Evolutionary conservation across 306 rosid species (phyloP).

Genomic region (Sophora flavescens): DNA sequence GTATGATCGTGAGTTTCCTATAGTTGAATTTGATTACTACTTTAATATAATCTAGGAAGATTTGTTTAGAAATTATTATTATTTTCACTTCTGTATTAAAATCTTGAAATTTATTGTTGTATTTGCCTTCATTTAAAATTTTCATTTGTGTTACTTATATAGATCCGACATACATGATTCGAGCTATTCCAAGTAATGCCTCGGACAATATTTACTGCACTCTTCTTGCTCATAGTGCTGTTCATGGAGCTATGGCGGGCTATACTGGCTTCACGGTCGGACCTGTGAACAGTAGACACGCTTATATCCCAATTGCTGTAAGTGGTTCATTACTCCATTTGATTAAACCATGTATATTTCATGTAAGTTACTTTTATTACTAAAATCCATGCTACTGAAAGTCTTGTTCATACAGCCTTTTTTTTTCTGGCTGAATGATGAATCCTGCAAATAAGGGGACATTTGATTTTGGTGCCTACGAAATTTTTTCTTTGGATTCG

Average conservation of each 20-base stretch:
- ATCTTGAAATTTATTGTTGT: neutral
- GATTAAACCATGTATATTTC: conserved; percentile 20
- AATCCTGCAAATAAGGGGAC: too few species aligned
- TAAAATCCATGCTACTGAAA: neutral
- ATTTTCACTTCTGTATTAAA: conserved; percentile 8
- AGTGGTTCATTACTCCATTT: conserved; percentile 49
- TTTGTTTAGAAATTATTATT: neutral
- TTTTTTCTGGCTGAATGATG: too few species aligned
- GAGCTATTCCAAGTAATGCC: conserved; percentile 98
- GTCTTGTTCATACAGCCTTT: conserved; percentile 18
- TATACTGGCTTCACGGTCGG: conserved; percentile 91
- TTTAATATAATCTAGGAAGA: neutral
- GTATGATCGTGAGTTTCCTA: conserved; percentile 50
- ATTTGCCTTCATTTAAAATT: neutral
- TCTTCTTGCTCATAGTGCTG: conserved; percentile 95
- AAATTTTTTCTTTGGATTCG: too few species aligned
- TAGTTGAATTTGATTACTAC: conserved; percentile 20
- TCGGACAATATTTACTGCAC: conserved; percentile 95
- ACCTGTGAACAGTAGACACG: conserved; percentile 87
- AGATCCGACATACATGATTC: conserved; percentile 99
- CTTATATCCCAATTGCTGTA: conserved; percentile 91
- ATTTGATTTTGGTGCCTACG: too few species aligned
- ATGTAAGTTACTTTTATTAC: conserved; percentile 4
- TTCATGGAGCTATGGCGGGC: conserved; percentile 99
- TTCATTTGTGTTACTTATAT: conserved; percentile 39